Percentiles rank a stretch among this genome's conserved stretches.
Evolutionary conservation across 306 rosid genomes (phyloP).

Genomic region (Rosa rugosa): DNA sequence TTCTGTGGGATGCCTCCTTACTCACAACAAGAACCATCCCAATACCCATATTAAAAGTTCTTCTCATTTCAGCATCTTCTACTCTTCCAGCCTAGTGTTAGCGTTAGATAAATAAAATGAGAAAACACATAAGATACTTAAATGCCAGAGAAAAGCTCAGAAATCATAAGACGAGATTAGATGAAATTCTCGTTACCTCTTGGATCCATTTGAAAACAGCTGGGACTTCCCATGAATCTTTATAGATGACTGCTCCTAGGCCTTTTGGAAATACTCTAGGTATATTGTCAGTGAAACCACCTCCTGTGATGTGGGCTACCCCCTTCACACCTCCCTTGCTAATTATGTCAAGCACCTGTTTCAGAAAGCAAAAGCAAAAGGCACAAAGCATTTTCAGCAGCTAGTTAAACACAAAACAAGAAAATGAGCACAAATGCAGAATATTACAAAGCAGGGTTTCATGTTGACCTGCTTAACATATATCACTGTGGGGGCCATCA

Average conservation of each 20-base stretch:
- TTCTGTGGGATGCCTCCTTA: slow-evolving; percentile 47
- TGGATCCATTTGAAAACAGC: slow-evolving; percentile 85
- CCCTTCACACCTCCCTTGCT: slow-evolving; percentile 88
- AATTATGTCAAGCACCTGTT: slow-evolving; percentile 72
- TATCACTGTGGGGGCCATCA: slow-evolving; percentile 85
- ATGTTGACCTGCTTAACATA: slow-evolving; percentile 81
- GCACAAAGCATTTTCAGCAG: slow-evolving; percentile 9
- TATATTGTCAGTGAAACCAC: slow-evolving; percentile 91
- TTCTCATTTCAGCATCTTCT: slow-evolving; percentile 70
- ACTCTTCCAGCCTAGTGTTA: slow-evolving; percentile 62
- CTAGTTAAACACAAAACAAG: background rate
- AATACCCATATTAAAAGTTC: slow-evolving; percentile 89
- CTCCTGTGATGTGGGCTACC: slow-evolving; percentile 87
- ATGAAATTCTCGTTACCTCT: slow-evolving; percentile 51
- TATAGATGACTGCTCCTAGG: slow-evolving; percentile 66
- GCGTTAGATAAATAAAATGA: background rate
- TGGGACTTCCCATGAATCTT: slow-evolving; percentile 71
- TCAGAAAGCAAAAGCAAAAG: background rate
- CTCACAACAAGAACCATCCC: slow-evolving; percentile 91
- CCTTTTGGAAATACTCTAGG: slow-evolving; percentile 89
- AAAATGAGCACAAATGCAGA: background rate
- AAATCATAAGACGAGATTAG: background rate
- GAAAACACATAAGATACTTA: background rate
- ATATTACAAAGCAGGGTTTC: background rate
- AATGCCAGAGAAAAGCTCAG: background rate